phyloP scores from a whole-genome alignment of 176 grass and related monocot species.

The Hordeum vulgare region MorexV3_pseudomolecules_assembly NC_058522.1:440252677-440253176 shows the following conservation, averaged over 20 bases:
- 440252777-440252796: slow-evolving; percentile 77
- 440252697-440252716: slow-evolving; percentile 89
- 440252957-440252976: slow-evolving; percentile 70
- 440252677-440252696: slow-evolving; percentile 86
- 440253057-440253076: slow-evolving; percentile 98
- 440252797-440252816: slow-evolving; percentile 61
- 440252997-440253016: slow-evolving; percentile 86
- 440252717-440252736: slow-evolving; percentile 91
- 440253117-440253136: slow-evolving; percentile 77
- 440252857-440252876: slow-evolving; percentile 42
- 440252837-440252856: slow-evolving; percentile 14
- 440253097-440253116: slow-evolving; percentile 81
- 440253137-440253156: slow-evolving; percentile 77
- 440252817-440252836: slow-evolving; percentile 41
- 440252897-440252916: slow-evolving; percentile 46
- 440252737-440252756: slow-evolving; percentile 90
- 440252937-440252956: slow-evolving; percentile 42
- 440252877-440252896: slow-evolving; percentile 36
- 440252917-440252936: slow-evolving; percentile 23
- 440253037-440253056: slow-evolving; percentile 74
- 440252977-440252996: slow-evolving; percentile 54
- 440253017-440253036: slow-evolving; percentile 98
- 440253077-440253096: slow-evolving; percentile 97
- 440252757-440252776: slow-evolving; percentile 94
- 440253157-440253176: slow-evolving; percentile 83